Percentiles rank a stretch among this genome's conserved stretches.
Conservation (phyloP, 768 basidiomycete species). For the Hydnomerulius pinastri region DNA sequence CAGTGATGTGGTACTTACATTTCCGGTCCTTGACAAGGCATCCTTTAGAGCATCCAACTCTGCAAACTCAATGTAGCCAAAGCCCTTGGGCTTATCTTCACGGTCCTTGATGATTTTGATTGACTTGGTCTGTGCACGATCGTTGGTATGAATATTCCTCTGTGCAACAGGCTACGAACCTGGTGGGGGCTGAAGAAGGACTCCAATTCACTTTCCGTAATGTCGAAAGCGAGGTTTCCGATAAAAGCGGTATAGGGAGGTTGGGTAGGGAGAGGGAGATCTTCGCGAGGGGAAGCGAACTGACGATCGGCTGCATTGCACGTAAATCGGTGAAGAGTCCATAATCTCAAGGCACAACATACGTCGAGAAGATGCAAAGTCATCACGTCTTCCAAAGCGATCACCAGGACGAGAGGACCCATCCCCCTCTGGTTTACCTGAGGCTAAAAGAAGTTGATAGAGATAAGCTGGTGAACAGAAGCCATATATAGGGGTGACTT, state of each 20-base stretch:
- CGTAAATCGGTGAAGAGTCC: slow-evolving; percentile 11
- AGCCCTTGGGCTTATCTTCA: slow-evolving; percentile 96
- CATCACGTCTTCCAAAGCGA: slow-evolving; percentile 61
- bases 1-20: slow-evolving; percentile 47
- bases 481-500: slow-evolving; percentile 37
- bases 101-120: slow-evolving; percentile 92
- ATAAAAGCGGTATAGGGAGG: slow-evolving; percentile 97
- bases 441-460: slow-evolving; percentile 46
- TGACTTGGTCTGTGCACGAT: slow-evolving; percentile 59
- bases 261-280: slow-evolving; percentile 91
- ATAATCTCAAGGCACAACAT: slow-evolving; percentile 28
- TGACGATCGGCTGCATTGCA: slow-evolving; percentile 53
- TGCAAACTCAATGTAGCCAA: slow-evolving; percentile 96
- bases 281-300: slow-evolving; percentile 70
- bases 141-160: not conserved
- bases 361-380: slow-evolving; percentile 66
- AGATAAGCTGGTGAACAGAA: slow-evolving; percentile 12
- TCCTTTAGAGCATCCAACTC: slow-evolving; percentile 84
- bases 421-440: slow-evolving; percentile 70
- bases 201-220: slow-evolving; percentile 79
- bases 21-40: slow-evolving; percentile 70
- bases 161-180: slow-evolving; percentile 38
- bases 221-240: slow-evolving; percentile 94
- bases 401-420: slow-evolving; percentile 48
- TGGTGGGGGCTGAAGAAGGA: slow-evolving; percentile 72